These are phyloP conservation scores for Colletotrichum horii DNA, from an alignment of 2,329 filamentous ascomycete species.

Conservation along the genomic window DNA sequence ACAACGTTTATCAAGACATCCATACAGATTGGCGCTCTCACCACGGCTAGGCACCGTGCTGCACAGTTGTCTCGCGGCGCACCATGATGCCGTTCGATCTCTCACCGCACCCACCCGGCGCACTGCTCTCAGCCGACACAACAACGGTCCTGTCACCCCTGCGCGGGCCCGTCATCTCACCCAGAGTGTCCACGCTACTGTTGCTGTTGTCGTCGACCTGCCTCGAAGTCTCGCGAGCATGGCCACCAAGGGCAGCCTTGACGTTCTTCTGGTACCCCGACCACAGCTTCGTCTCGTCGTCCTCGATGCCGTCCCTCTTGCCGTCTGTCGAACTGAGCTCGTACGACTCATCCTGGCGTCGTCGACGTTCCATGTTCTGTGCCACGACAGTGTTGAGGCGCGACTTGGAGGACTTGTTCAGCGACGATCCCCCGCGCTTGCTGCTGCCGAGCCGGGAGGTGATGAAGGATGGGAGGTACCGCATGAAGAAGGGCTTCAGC, in stretches of 20 bases:
- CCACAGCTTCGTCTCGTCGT: conserved; percentile 21
- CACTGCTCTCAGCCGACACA: neutral
- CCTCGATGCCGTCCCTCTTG: neutral
- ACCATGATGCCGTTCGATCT: neutral
- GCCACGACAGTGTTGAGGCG: neutral
- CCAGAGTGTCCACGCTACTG: neutral
- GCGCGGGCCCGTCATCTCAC: neutral
- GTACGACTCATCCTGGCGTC: conserved; percentile 2
- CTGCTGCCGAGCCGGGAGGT: neutral
- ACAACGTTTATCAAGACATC: neutral
- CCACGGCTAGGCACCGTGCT: neutral
- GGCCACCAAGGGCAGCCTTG: neutral
- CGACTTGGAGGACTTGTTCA: neutral
- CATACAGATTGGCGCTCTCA: neutral
- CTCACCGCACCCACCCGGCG: neutral
- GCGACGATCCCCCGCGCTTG: neutral
- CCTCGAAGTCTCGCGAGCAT: neutral
- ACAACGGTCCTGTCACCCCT: neutral
- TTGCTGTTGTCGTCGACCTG: neutral
- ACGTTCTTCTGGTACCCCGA: neutral
- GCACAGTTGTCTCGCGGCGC: neutral
- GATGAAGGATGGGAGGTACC: conserved; percentile 18
- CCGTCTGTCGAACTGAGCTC: conserved; percentile 10
- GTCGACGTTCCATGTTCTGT: conserved; percentile 15
- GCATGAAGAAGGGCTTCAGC: conserved; percentile 23